Conservation (phyloP, 495 filamentous ascomycete species). For the Penicillium silybi region DNA sequence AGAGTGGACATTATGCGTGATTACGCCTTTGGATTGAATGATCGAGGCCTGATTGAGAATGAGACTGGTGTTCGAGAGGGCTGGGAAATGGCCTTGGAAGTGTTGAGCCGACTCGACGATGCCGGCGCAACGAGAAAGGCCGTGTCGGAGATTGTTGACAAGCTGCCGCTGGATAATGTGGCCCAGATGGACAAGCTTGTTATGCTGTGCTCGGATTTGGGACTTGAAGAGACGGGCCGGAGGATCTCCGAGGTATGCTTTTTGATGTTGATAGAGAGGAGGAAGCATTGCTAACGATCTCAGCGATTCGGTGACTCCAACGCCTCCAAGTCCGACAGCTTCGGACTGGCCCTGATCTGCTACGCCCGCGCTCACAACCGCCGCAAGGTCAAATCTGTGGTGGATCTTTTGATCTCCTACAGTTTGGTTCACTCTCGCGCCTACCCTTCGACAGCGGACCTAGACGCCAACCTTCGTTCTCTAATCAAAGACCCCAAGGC, state of each 20-base stretch:
- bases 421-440: constrained; percentile 78
- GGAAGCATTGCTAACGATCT: background rate
- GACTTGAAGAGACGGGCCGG: constrained; percentile 65
- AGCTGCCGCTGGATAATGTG: constrained; percentile 59
- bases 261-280: background rate
- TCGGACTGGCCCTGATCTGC: constrained; percentile 79
- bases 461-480: constrained; percentile 63
- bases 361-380: constrained; percentile 74
- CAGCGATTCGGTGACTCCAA: constrained; percentile 76
- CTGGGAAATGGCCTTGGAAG: constrained; percentile 80
- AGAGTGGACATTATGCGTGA: constrained; percentile 70
- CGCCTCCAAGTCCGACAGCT: constrained; percentile 60
- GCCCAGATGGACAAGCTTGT: constrained; percentile 72
- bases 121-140: constrained; percentile 57
- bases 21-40: constrained; percentile 58
- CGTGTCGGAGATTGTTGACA: constrained; percentile 60
- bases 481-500: constrained; percentile 64
- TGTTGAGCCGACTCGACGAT: constrained; percentile 71
- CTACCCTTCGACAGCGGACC: constrained; percentile 61
- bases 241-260: constrained; percentile 69
- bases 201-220: constrained; percentile 62
- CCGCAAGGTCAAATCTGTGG: constrained; percentile 72
- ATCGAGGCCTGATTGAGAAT: constrained; percentile 39
- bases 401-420: constrained; percentile 81
- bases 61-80: constrained; percentile 54